These are phyloP conservation scores for Phlebopus sp. DNA, from an alignment of 1,284 basidiomycete species.

Conservation along the genomic window DNA sequence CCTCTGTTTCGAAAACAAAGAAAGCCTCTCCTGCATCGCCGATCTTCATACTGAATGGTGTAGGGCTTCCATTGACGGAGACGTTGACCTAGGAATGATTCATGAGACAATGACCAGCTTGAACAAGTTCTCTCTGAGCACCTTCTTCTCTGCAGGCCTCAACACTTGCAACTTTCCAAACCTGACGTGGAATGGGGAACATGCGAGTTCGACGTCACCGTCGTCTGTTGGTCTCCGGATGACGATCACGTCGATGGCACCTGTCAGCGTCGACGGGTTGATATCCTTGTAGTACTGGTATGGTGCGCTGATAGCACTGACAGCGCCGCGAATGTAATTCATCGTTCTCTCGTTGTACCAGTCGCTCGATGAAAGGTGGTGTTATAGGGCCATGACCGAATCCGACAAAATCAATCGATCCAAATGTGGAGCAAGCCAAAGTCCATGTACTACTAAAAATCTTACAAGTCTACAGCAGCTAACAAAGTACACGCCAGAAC, in stretches of 20 bases:
- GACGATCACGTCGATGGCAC: slow-evolving; percentile 97
- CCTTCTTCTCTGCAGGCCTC: slow-evolving; percentile 92
- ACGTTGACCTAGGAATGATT: slow-evolving; percentile 64
- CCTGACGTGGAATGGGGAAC: slow-evolving; percentile 96
- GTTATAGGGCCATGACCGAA: too few species aligned
- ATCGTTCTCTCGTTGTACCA: slow-evolving; percentile 33
- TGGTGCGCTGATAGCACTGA: slow-evolving; percentile 75
- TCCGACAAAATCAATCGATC: too few species aligned
- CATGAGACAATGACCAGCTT: neutral
- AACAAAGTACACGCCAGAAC: too few species aligned
- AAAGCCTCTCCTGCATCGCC: slow-evolving; percentile 98
- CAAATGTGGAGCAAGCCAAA: too few species aligned
- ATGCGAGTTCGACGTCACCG: slow-evolving; percentile 73
- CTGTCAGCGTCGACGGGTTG: slow-evolving; percentile 92
- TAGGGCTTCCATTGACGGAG: slow-evolving; percentile 73
- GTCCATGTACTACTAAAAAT: too few species aligned
- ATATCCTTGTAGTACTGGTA: slow-evolving; percentile 89
- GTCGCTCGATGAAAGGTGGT: too few species aligned
- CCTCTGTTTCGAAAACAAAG: slow-evolving; percentile 97
- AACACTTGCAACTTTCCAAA: slow-evolving; percentile 99
- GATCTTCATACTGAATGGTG: slow-evolving; percentile 98
- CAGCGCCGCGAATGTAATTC: slow-evolving; percentile 82
- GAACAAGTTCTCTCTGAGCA: slow-evolving; percentile 27
- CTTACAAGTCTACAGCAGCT: too few species aligned
- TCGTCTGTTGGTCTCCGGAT: slow-evolving; percentile 69